phyloP scores from a whole-genome alignment of 108 stramenopile genomes.

The Fragilaria crotonensis region DNA sequence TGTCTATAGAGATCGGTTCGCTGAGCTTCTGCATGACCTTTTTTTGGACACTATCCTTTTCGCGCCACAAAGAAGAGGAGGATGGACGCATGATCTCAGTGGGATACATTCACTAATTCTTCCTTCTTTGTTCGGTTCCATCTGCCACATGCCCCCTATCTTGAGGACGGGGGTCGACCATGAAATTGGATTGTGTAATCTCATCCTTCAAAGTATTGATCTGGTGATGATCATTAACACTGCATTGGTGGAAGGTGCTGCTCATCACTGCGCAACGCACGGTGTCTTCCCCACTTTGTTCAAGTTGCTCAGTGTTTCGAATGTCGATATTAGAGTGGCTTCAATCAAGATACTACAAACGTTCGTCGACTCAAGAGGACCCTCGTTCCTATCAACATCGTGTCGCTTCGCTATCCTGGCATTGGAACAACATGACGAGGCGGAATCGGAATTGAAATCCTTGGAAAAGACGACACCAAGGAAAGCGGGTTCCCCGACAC shows the following conservation, averaged over 20 bases:
- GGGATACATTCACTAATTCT: too few species aligned
- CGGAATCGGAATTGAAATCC: too few species aligned
- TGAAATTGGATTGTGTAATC: not conserved
- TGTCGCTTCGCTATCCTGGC: not conserved
- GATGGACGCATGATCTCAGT: too few species aligned
- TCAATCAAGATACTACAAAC: not conserved
- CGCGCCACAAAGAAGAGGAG: not conserved
- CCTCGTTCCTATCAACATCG: not conserved
- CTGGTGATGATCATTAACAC: not conserved
- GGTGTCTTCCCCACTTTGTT: not conserved
- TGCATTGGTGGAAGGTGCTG: not conserved
- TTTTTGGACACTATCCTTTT: not conserved
- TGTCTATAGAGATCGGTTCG: not conserved
- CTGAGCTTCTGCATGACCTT: not conserved
- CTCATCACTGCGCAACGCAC: not conserved
- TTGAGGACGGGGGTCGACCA: too few species aligned
- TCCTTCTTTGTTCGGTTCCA: too few species aligned
- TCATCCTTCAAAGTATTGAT: not conserved
- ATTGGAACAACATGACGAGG: not conserved
- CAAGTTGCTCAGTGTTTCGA: not conserved
- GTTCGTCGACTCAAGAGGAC: not conserved
- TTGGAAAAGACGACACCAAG: too few species aligned
- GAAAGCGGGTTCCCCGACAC: not conserved
- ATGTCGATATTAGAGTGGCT: not conserved
- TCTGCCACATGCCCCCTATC: too few species aligned